Conservation (phyloP, 106 monocot genomes). For the Iris macrosiphon region DNA sequence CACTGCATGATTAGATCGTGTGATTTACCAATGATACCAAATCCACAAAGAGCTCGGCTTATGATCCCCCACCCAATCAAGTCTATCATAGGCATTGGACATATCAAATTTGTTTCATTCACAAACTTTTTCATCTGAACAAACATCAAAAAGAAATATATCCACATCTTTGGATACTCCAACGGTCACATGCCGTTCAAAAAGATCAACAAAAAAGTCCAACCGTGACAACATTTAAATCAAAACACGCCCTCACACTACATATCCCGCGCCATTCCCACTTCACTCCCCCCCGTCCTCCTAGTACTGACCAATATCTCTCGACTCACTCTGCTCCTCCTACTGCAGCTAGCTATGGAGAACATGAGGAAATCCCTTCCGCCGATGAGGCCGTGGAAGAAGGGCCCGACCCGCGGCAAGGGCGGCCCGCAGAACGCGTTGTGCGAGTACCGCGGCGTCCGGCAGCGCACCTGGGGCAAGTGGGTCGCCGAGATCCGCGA, state of each 20-base stretch:
- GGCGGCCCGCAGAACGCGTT: constrained; percentile 92
- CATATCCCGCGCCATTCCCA: constrained; percentile 35
- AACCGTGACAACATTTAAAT: constrained; percentile 76
- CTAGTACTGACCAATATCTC: neutral
- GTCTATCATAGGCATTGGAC: too few relatives aligned
- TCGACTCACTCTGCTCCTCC: neutral
- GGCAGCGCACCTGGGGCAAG: constrained; percentile 99
- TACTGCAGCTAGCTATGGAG: constrained; percentile 9
- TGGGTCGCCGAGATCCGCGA: constrained; percentile 99
- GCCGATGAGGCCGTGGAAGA: constrained; percentile 71
- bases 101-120: too few relatives aligned
- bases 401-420: constrained; percentile 83
- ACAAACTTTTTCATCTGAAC: too few relatives aligned
- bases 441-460: constrained; percentile 89
- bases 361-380: constrained; percentile 17
- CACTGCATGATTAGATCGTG: too few relatives aligned
- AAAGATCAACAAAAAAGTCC: constrained; percentile 15
- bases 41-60: too few relatives aligned
- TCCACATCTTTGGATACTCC: constrained; percentile 13
- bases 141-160: too few relatives aligned
- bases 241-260: constrained; percentile 14
- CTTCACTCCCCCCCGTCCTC: neutral
- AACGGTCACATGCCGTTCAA: constrained; percentile 69
- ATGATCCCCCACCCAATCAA: too few relatives aligned
- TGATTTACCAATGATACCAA: too few relatives aligned